phyloP scores from a whole-genome alignment of 176 grass and related monocot genomes.

The Bonia amplexicaulis region DNA sequence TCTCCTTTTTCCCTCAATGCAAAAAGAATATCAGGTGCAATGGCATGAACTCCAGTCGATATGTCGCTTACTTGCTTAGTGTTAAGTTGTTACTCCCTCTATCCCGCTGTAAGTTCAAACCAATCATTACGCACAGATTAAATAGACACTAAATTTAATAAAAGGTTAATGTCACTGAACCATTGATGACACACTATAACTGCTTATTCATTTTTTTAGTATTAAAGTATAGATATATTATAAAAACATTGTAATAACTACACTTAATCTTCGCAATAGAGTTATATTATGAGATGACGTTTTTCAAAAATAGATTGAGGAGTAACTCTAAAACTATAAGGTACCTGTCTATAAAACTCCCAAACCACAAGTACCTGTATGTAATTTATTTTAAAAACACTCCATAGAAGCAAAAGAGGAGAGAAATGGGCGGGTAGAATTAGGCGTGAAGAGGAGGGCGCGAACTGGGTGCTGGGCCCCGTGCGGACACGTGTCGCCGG shows the following conservation, averaged over 20 bases:
- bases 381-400: background rate
- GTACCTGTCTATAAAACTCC: background rate
- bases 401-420: background rate
- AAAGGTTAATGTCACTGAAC: too few species aligned
- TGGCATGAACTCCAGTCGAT: background rate
- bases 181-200: too few species aligned
- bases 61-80: background rate
- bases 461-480: background rate
- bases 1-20: background rate
- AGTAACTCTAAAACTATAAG: background rate
- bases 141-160: too few species aligned
- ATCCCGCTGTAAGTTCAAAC: too few species aligned
- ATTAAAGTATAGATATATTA: too few species aligned
- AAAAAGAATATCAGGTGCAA: background rate
- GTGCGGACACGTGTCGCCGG: background rate
- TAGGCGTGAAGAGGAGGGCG: background rate
- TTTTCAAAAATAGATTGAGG: too few species aligned
- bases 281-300: fast-evolving
- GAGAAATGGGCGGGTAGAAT: background rate
- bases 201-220: too few species aligned
- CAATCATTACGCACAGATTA: too few species aligned
- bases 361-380: background rate
- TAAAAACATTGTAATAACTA: too few species aligned
- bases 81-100: too few species aligned
- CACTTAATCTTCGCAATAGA: fast-evolving